phyloP scores from a whole-genome alignment of 2,329 filamentous ascomycete genomes.

The Pyrenochaeta sp. region DNA sequence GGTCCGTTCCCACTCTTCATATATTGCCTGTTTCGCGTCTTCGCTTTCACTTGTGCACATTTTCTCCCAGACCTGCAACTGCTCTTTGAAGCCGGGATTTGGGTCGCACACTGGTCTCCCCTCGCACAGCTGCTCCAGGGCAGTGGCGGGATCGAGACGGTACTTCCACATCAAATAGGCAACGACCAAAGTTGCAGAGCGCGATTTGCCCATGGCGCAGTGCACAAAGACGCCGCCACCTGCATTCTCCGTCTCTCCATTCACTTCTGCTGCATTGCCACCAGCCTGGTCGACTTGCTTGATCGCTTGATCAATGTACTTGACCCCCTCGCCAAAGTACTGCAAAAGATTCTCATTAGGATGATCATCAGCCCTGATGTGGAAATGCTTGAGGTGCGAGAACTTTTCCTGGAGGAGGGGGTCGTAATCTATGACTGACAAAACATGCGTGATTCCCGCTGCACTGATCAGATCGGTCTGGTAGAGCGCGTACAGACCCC shows the following conservation, averaged over 20 bases:
- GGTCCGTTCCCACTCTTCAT: slow-evolving; percentile 43
- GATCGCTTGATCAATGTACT: slow-evolving; percentile 37
- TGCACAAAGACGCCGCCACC: slow-evolving; percentile 43
- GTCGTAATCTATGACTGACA: slow-evolving; percentile 46
- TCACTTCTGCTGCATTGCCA: not conserved
- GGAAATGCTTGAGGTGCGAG: slow-evolving; percentile 38
- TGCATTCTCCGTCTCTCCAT: not conserved
- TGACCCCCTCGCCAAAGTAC: slow-evolving; percentile 29
- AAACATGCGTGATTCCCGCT: slow-evolving; percentile 44
- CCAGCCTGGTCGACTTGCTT: not conserved
- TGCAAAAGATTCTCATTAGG: slow-evolving; percentile 42
- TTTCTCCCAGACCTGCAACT: slow-evolving; percentile 36
- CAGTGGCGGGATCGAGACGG: slow-evolving; percentile 20
- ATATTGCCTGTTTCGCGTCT: slow-evolving; percentile 33
- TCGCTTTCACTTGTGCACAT: slow-evolving; percentile 34
- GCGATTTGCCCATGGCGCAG: slow-evolving; percentile 47
- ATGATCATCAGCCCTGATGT: slow-evolving; percentile 43
- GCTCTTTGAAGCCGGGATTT: slow-evolving; percentile 46
- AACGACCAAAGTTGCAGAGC: slow-evolving; percentile 42
- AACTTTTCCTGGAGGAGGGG: slow-evolving; percentile 35
- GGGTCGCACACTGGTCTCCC: slow-evolving; percentile 46
- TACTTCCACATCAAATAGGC: slow-evolving; percentile 46
- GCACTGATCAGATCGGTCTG: slow-evolving; percentile 46
- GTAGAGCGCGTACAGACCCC: slow-evolving; percentile 54
- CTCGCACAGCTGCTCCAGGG: slow-evolving; percentile 40